These are phyloP conservation scores for Rhynchosporium secalis DNA, from an alignment of 2,329 filamentous ascomycete genomes.

Conservation along the genomic window DNA sequence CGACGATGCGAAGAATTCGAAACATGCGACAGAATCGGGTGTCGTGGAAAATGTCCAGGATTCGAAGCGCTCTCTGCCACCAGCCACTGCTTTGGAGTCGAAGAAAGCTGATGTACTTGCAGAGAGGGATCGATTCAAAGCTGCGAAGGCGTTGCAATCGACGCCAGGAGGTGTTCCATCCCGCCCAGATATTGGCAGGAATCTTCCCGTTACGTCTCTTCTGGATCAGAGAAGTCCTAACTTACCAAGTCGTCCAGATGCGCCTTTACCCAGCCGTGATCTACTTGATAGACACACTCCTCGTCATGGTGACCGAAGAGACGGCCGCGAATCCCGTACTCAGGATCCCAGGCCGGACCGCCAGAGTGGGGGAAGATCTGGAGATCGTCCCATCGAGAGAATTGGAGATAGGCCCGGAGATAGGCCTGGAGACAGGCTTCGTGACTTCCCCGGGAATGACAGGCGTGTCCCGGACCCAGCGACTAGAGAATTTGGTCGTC, in stretches of 20 bases:
- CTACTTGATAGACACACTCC: constrained; percentile 36
- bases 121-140: constrained; percentile 35
- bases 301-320: constrained; percentile 38
- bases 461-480: constrained; percentile 33
- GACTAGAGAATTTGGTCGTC: constrained; percentile 34
- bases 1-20: constrained; percentile 53
- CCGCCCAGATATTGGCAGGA: constrained; percentile 32
- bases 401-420: constrained; percentile 33
- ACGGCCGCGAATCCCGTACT: constrained; percentile 31
- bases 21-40: constrained; percentile 8
- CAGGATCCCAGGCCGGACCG: constrained; percentile 27
- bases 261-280: constrained; percentile 36
- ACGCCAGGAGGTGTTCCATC: constrained; percentile 25
- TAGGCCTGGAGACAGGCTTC: constrained; percentile 36
- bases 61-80: constrained; percentile 18
- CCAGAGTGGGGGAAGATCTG: constrained; percentile 3
- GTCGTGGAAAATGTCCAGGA: constrained; percentile 14
- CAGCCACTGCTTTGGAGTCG: constrained; percentile 23
- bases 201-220: constrained; percentile 10
- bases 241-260: constrained; percentile 40
- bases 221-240: constrained; percentile 32
- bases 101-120: constrained; percentile 35
- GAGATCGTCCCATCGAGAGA: constrained; percentile 26
- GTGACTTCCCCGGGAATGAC: constrained; percentile 36
- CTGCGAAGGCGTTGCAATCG: constrained; percentile 31